Conservation (phyloP, 2,329 filamentous ascomycete genomes). For the Botrytis cinerea region DNA sequence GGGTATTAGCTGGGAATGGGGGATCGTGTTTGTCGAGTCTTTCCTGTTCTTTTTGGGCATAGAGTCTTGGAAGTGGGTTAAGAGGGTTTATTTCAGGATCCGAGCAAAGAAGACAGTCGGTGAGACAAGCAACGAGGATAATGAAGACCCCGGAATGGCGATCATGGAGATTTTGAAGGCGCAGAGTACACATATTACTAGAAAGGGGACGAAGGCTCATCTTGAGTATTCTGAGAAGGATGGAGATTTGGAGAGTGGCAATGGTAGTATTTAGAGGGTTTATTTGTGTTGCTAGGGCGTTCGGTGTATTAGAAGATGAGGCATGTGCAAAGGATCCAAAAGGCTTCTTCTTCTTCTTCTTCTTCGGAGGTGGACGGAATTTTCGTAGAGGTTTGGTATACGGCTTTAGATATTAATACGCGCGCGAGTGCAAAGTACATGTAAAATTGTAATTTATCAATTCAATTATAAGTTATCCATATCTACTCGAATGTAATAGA, state of each 20-base stretch:
- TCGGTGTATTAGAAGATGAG: neutral
- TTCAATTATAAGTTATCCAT: neutral
- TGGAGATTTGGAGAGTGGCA: constrained; percentile 9
- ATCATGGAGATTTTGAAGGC: constrained; percentile 9
- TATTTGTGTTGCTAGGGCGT: neutral
- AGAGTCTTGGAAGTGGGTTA: constrained; percentile 68
- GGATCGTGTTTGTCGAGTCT: constrained; percentile 61
- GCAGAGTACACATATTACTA: neutral
- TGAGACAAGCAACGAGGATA: too few species aligned
- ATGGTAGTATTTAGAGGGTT: neutral
- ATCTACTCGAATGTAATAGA: neutral
- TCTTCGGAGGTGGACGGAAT: neutral
- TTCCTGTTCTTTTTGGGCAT: constrained; percentile 64
- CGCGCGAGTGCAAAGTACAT: neutral
- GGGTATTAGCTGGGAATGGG: constrained; percentile 70
- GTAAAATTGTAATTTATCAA: neutral
- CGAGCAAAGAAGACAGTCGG: neutral
- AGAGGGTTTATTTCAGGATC: constrained; percentile 46
- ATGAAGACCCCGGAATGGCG: neutral
- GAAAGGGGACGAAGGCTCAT: neutral
- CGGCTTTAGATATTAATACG: neutral
- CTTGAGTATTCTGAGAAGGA: neutral
- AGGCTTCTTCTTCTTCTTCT: neutral
- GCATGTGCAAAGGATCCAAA: neutral
- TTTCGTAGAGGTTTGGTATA: neutral